Conservation (phyloP, 2,329 filamentous ascomycete species). For the Aureobasidium sp. region DNA sequence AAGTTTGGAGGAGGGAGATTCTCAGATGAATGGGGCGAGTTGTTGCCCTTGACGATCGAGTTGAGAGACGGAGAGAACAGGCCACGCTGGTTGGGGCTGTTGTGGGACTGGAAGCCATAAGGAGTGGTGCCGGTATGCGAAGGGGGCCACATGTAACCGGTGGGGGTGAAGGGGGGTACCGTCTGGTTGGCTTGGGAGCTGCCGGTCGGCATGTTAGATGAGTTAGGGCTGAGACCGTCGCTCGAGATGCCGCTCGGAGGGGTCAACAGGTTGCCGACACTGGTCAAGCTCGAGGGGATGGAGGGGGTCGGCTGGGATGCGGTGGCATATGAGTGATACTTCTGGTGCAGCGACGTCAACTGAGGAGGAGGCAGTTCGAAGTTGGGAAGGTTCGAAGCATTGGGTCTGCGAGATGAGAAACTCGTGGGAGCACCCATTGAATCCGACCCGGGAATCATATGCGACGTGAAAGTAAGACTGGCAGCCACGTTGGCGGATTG, state of each 20-base stretch:
- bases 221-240: slow-evolving; percentile 54
- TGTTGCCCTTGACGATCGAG: slow-evolving; percentile 44
- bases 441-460: slow-evolving; percentile 55
- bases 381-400: slow-evolving; percentile 57
- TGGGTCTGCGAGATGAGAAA: slow-evolving; percentile 62
- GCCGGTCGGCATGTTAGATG: slow-evolving; percentile 49
- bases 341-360: slow-evolving; percentile 40
- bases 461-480: slow-evolving; percentile 49
- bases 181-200: slow-evolving; percentile 51
- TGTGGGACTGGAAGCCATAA: slow-evolving; percentile 43
- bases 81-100: slow-evolving; percentile 40
- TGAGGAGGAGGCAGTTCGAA: slow-evolving; percentile 62
- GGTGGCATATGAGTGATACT: slow-evolving; percentile 38
- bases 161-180: slow-evolving; percentile 50
- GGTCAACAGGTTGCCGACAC: slow-evolving; percentile 54
- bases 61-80: slow-evolving; percentile 50
- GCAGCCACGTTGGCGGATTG: slow-evolving; percentile 51
- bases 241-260: slow-evolving; percentile 50
- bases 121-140: slow-evolving; percentile 46
- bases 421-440: slow-evolving; percentile 53
- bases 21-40: slow-evolving; percentile 53
- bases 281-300: slow-evolving; percentile 38
- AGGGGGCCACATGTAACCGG: slow-evolving; percentile 52
- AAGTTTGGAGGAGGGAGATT: slow-evolving; percentile 58
- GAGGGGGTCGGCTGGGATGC: slow-evolving; percentile 37